Percentiles rank a stretch among this genome's conserved stretches.
Evolutionary conservation across 129 eudicot genomes (phyloP).

Genomic region (Apium graveolens): DNA sequence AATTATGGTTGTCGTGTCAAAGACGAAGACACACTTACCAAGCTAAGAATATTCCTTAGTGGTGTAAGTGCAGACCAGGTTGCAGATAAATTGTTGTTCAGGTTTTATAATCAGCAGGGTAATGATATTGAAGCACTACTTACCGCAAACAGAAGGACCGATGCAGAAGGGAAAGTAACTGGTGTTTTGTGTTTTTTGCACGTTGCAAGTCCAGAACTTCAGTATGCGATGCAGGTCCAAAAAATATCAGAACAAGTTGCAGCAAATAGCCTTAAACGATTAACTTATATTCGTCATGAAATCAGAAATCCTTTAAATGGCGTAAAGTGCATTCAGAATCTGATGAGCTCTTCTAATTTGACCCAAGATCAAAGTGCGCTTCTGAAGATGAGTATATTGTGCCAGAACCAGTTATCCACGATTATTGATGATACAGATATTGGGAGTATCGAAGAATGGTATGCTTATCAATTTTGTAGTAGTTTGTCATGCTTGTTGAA

Average conservation of each 20-base stretch:
- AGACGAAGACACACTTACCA: constrained; percentile 64
- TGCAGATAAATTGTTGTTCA: constrained; percentile 50
- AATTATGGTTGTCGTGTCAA: constrained; percentile 69
- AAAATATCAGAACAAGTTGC: constrained; percentile 57
- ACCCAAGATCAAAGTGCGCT: constrained; percentile 47
- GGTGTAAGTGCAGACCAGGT: constrained; percentile 53
- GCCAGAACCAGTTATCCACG: constrained; percentile 61
- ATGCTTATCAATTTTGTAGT: constrained; percentile 18
- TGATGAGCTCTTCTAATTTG: constrained; percentile 48
- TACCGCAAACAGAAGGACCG: constrained; percentile 58
- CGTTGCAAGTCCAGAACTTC: constrained; percentile 79
- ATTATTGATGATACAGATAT: constrained; percentile 58
- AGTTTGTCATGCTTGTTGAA: constrained; percentile 1
- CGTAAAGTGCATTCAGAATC: constrained; percentile 43
- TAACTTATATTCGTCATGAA: constrained; percentile 54
- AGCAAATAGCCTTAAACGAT: constrained; percentile 44
- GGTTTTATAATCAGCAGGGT: constrained; percentile 51
- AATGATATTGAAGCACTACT: constrained; percentile 65
- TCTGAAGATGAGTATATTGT: constrained; percentile 42
- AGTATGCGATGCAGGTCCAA: constrained; percentile 65
- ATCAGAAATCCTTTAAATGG: constrained; percentile 56
- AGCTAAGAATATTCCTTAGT: constrained; percentile 54
- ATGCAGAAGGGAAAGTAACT: constrained; percentile 52
- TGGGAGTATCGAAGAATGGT: constrained; percentile 77
- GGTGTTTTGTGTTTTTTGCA: constrained; percentile 81